These are phyloP conservation scores for Coffea canephora DNA, from an alignment of 257 asterid species.

Conservation along the genomic window DNA sequence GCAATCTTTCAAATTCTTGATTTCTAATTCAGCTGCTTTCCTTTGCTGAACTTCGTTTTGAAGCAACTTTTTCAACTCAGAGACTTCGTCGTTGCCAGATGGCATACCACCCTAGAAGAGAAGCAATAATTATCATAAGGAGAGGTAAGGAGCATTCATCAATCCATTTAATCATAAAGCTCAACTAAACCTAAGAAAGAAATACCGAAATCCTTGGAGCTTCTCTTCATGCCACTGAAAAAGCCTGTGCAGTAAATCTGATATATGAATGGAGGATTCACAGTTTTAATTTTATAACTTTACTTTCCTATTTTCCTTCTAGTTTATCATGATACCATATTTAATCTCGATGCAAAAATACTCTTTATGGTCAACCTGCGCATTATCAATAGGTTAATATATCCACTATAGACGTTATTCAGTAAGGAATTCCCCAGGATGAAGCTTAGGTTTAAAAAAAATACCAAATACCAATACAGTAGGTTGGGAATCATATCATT, in stretches of 20 bases:
- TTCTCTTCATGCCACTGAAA: neutral
- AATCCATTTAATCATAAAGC: neutral
- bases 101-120: conserved; percentile 42
- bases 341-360: neutral
- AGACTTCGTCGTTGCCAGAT: conserved; percentile 50
- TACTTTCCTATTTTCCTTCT: neutral
- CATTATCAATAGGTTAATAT: neutral
- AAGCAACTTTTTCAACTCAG: conserved; percentile 65
- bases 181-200: neutral
- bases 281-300: neutral
- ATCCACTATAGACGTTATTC: neutral
- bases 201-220: neutral
- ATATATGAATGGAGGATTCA: neutral
- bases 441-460: neutral
- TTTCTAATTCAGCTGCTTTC: conserved; percentile 90
- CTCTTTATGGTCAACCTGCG: neutral
- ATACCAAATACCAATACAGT: neutral
- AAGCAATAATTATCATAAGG: conserved; percentile 28
- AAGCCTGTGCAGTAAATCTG: neutral
- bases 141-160: conserved; percentile 1
- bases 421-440: neutral
- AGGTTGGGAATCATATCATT: neutral
- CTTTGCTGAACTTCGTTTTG: conserved; percentile 65
- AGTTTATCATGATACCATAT: neutral
- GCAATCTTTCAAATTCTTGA: conserved; percentile 52